Evolutionary conservation across 2,329 filamentous ascomycete species (phyloP), one percentile per base, ranked within the genome.

Genomic region (Aaosphaeria pasadenensis): DNA sequence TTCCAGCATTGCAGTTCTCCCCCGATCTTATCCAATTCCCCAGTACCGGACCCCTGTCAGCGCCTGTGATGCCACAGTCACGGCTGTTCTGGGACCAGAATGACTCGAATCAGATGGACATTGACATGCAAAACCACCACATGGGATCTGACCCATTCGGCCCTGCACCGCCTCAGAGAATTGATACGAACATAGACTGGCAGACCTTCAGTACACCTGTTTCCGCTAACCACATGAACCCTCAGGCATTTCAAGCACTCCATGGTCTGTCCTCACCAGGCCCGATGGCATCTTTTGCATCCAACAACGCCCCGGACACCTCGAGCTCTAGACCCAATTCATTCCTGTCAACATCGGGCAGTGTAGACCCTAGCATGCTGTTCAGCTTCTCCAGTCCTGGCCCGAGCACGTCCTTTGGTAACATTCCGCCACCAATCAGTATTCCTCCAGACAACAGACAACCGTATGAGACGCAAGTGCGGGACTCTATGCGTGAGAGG

Each of bases 1-100:
- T 79, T 57, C 71, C 74, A 5, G 76, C 74, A 48, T 63, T 83
- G 30, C 80, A 81, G 45, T 80, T 81, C 52, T 82, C 81, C 3
- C 80, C 80, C 5, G 79, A 82, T 49, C 69, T 82, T 49, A 79
- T 82, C 53, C 77, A 78, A 39, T 74, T 80, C 51, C 70, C 71
- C 28, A 73, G 76, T 36, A 63, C 75, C n/a, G 79, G 77, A 28
- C 75, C 79, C 7, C 74, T 77, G 43, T 77, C 79, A 7, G 81
- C 80, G n/a, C 80, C 81, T 29, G 74, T 77, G 43, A 77, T 80
- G 52, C 77, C 81, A 31, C 80, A 83, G 45, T 63, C 70, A 4
- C 67, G 64, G 3, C 51, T 70, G 7, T 70, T 71, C 44, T 72
- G 67, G 67, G 66, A 71, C 31, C 63, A 62, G 31, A 62, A 57